phyloP scores from a whole-genome alignment of 1,139 yeast species.

The Suhomyces panamericanus region DNA sequence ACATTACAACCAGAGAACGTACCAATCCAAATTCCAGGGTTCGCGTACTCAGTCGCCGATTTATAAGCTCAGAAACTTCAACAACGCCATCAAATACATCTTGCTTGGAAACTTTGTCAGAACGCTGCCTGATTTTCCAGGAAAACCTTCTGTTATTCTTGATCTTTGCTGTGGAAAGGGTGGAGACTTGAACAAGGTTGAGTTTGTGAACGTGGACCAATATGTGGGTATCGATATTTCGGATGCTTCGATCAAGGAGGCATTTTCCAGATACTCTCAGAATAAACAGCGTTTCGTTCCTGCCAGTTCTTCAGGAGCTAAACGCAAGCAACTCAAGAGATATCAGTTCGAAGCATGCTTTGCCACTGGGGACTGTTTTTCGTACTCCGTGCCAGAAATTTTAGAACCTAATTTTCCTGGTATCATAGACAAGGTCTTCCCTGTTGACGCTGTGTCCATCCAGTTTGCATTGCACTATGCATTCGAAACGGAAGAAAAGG shows the following conservation, averaged over 20 bases:
- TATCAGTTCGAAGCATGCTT: slow-evolving; percentile 70
- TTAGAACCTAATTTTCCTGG: slow-evolving; percentile 60
- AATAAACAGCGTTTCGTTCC: slow-evolving; percentile 44
- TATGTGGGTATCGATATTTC: slow-evolving; percentile 92
- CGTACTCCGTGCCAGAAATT: slow-evolving; percentile 66
- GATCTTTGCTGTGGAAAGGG: slow-evolving; percentile 98
- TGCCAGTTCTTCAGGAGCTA: slow-evolving; percentile 15
- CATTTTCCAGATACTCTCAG: slow-evolving; percentile 65
- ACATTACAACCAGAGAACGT: slow-evolving; percentile 86
- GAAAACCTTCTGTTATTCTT: slow-evolving; percentile 46
- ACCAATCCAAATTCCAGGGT: slow-evolving; percentile 60
- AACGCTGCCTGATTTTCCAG: slow-evolving; percentile 33
- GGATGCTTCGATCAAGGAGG: slow-evolving; percentile 83
- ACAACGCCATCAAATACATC: slow-evolving; percentile 87
- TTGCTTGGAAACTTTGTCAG: slow-evolving; percentile 69
- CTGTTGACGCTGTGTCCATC: slow-evolving; percentile 83
- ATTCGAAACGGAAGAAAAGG: slow-evolving; percentile 80
- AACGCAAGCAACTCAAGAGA: slow-evolving; percentile 43
- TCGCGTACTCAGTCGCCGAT: slow-evolving; percentile 77
- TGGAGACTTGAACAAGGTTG: slow-evolving; percentile 92
- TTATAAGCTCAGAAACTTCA: slow-evolving; percentile 81
- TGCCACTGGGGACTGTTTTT: slow-evolving; percentile 92
- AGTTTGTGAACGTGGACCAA: slow-evolving; percentile 67
- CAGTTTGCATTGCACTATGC: slow-evolving; percentile 96
- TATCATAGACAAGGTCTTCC: slow-evolving; percentile 62